Evolutionary conservation across 768 basidiomycete genomes (phyloP).

Genomic region (Megacollybia marginata): DNA sequence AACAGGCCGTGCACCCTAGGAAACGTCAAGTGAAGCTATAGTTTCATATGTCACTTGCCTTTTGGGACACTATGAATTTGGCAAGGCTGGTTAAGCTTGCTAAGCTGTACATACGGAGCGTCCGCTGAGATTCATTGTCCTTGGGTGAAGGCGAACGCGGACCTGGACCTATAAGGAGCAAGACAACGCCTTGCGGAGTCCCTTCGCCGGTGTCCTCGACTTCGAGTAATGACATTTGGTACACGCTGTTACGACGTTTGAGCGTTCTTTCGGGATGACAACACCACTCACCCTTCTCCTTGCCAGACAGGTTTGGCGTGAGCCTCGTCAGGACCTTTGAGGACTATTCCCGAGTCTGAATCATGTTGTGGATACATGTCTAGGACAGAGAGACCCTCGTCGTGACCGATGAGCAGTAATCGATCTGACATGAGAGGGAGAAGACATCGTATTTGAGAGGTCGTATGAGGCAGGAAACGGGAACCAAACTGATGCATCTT

Average conservation of each 20-base stretch:
- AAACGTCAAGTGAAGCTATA: not conserved
- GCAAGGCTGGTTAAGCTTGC: slow-evolving; percentile 68
- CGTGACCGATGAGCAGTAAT: slow-evolving; percentile 71
- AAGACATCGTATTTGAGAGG: slow-evolving; percentile 65
- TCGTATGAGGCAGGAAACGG: slow-evolving; percentile 77
- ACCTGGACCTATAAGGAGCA: slow-evolving; percentile 66
- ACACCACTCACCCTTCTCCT: slow-evolving; percentile 59
- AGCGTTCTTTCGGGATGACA: not conserved
- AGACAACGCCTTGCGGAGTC: slow-evolving; percentile 64
- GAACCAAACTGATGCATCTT: slow-evolving; percentile 77
- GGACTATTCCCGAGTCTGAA: slow-evolving; percentile 39
- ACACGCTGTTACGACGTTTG: slow-evolving; percentile 33
- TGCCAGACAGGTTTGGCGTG: slow-evolving; percentile 61
- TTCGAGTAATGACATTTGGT: slow-evolving; percentile 74
- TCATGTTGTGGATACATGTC: slow-evolving; percentile 78
- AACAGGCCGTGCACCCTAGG: slow-evolving; percentile 52
- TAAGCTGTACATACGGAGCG: slow-evolving; percentile 79
- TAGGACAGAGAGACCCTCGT: slow-evolving; percentile 73
- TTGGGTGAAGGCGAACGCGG: slow-evolving; percentile 36
- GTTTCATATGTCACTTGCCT: slow-evolving; percentile 30
- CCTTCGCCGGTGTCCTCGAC: slow-evolving; percentile 45
- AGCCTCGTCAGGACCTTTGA: slow-evolving; percentile 68
- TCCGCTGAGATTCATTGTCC: slow-evolving; percentile 48
- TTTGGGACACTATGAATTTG: slow-evolving; percentile 64
- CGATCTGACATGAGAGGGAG: slow-evolving; percentile 61